phyloP scores from a whole-genome alignment of 805 yeast species.

The Ogataea allantospora region DNA sequence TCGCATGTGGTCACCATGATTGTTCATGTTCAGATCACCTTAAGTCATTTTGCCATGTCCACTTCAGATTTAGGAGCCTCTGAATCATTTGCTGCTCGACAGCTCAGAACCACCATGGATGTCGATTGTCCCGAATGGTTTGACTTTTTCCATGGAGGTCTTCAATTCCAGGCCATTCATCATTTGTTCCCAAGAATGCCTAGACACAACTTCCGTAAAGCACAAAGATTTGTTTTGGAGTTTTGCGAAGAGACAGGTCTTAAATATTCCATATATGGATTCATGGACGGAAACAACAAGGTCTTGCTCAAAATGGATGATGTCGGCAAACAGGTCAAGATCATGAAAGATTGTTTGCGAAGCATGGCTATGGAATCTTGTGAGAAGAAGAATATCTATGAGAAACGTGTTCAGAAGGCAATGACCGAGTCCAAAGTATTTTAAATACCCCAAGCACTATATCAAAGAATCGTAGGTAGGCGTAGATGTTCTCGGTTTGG shows the following conservation, averaged over 20 bases:
- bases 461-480: conserved; percentile 10
- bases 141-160: conserved; percentile 87
- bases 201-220: conserved; percentile 77
- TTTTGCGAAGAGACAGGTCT: conserved; percentile 78
- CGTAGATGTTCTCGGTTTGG: conserved; percentile 1
- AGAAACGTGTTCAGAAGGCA: conserved; percentile 27
- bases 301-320: conserved; percentile 71
- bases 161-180: conserved; percentile 89
- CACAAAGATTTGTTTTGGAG: conserved; percentile 67
- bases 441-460: conserved; percentile 4
- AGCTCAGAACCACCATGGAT: conserved; percentile 89
- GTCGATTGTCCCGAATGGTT: conserved; percentile 93
- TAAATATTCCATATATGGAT: conserved; percentile 81
- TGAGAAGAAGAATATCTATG: conserved; percentile 30
- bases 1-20: conserved; percentile 83
- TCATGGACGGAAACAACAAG: conserved; percentile 69
- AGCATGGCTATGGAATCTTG: conserved; percentile 55
- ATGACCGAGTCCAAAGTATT: conserved; percentile 9
- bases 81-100: conserved; percentile 78
- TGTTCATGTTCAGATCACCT: conserved; percentile 89
- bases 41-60: conserved; percentile 91
- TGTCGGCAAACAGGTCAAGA: conserved; percentile 74
- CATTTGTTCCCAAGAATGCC: conserved; percentile 89
- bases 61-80: conserved; percentile 80
- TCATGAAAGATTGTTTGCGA: conserved; percentile 70